These are phyloP conservation scores for Colletotrichum kahawae DNA, from an alignment of 2,329 filamentous ascomycete genomes.

Conservation along the genomic window DNA sequence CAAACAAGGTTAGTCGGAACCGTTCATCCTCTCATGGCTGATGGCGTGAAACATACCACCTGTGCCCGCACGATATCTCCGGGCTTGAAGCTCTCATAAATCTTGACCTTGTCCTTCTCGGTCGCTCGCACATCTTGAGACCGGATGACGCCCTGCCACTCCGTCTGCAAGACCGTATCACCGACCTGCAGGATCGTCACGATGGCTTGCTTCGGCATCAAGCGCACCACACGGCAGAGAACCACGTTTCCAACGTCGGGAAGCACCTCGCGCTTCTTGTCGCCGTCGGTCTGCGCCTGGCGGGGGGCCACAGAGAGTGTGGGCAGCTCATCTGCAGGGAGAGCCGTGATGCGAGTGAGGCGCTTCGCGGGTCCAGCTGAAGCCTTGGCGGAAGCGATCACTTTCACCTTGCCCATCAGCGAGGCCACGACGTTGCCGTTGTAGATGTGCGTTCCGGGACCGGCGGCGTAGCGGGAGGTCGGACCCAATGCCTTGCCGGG, in stretches of 20 bases:
- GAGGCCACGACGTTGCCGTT: conserved; percentile 79
- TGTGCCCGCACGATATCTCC: conserved; percentile 89
- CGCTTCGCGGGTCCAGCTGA: conserved; percentile 61
- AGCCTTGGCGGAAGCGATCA: conserved; percentile 53
- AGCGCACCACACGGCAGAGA: conserved; percentile 83
- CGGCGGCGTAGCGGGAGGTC: conserved; percentile 69
- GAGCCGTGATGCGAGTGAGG: conserved; percentile 60
- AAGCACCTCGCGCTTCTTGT: conserved; percentile 71
- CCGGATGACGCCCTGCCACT: conserved; percentile 85
- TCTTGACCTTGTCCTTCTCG: conserved; percentile 93
- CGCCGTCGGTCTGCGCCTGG: conserved; percentile 32
- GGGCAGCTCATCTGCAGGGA: conserved; percentile 48
- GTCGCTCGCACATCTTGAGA: conserved; percentile 92
- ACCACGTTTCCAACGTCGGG: conserved; percentile 83
- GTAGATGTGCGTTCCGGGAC: conserved; percentile 84
- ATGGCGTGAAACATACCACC: conserved; percentile 63
- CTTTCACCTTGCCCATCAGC: conserved; percentile 73
- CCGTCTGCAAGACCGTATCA: conserved; percentile 72
- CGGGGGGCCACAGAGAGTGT: conserved; percentile 60
- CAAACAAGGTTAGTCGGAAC: conserved; percentile 5
- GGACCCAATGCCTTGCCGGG: conserved; percentile 84
- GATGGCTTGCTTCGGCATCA: conserved; percentile 83
- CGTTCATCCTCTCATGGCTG: background rate
- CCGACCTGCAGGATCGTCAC: conserved; percentile 87
- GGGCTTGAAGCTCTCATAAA: conserved; percentile 89